Percentiles rank a stretch among this genome's conserved stretches.
phyloP scores from a whole-genome alignment of 176 grass and related monocot genomes.

The Lolium perenne region DNA sequence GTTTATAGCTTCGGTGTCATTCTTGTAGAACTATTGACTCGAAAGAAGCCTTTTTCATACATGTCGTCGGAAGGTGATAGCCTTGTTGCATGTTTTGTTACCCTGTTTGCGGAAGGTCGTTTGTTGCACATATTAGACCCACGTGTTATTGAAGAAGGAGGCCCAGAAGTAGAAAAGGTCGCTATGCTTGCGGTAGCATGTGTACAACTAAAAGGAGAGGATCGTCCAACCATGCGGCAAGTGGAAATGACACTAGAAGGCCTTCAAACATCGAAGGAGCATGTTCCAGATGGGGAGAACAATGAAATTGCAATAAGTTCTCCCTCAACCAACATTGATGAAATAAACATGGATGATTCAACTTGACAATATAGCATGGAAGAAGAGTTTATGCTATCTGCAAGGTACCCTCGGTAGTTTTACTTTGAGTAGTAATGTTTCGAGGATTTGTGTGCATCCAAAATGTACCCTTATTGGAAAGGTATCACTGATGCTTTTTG shows the following conservation, averaged over 20 bases:
- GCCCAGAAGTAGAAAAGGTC: background rate
- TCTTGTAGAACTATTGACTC: background rate
- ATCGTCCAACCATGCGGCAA: background rate
- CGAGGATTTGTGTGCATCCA: no score
- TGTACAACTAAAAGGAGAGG: background rate
- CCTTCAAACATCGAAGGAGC: background rate
- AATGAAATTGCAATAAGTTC: background rate
- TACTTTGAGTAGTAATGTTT: no score
- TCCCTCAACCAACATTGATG: background rate
- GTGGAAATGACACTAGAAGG: background rate
- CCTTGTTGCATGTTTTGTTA: background rate
- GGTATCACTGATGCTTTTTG: no score
- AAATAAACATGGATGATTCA: background rate
- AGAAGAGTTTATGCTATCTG: background rate
- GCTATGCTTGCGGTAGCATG: background rate
- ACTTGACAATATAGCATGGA: background rate
- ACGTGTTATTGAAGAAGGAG: background rate
- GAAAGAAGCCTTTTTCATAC: conserved; percentile 17
- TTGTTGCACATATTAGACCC: background rate
- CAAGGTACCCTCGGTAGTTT: background rate
- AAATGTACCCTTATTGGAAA: no score
- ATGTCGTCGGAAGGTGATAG: background rate
- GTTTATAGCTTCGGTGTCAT: background rate
- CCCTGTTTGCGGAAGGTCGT: background rate
- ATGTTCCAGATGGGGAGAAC: background rate